Evolutionary conservation across 768 basidiomycete genomes (phyloP).

Genomic region (Auricularia auricula-judae): DNA sequence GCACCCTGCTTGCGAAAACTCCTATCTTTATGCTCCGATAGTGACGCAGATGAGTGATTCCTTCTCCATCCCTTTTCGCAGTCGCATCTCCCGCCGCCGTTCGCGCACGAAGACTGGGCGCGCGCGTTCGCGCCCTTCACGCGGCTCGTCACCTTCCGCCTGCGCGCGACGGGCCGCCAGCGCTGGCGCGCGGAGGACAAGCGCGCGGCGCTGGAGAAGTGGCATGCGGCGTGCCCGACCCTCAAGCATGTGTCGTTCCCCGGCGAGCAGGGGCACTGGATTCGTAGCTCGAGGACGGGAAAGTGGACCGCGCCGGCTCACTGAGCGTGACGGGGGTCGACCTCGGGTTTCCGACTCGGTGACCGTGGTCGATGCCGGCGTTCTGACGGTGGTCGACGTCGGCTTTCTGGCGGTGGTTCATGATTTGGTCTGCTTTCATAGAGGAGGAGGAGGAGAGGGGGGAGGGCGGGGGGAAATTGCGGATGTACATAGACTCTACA

Average conservation of each 20-base stretch:
- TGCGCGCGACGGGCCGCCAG: background rate
- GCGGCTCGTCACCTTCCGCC: background rate
- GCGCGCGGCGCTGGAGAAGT: background rate
- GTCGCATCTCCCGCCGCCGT: background rate
- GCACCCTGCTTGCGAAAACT: background rate
- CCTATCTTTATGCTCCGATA: background rate
- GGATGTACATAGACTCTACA: no score
- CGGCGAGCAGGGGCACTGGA: background rate
- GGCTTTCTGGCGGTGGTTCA: no score
- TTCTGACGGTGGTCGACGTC: no score
- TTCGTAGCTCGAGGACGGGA: background rate
- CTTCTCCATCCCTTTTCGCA: background rate
- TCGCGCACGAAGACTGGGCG: background rate
- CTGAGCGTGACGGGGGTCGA: no score
- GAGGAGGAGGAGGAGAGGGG: no score
- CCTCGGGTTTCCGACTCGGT: no score
- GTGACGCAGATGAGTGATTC: background rate
- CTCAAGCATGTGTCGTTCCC: background rate
- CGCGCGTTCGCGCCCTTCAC: background rate
- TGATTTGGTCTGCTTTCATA: no score
- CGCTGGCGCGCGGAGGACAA: background rate
- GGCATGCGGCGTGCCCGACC: background rate
- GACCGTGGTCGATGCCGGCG: no score
- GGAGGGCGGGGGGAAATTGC: no score
- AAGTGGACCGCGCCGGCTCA: background rate